A percentile compares a stretch with the other conserved stretches of the same genome.
Conservation (phyloP, 495 filamentous ascomycete genomes). For the Clohesyomyces aquaticus region DNA sequence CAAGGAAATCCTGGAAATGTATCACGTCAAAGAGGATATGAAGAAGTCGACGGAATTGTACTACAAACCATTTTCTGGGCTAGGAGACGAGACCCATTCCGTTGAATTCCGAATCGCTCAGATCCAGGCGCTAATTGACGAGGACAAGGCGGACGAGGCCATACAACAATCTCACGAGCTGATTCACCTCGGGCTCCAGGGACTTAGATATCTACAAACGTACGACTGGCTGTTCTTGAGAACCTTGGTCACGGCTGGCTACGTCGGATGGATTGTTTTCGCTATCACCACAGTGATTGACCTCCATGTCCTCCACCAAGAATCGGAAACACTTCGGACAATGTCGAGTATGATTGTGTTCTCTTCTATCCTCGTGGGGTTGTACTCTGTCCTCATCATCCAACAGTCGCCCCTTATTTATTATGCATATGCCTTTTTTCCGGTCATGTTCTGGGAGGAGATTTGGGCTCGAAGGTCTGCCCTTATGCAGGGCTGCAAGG, state of each 20-base stretch:
- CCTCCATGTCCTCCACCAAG: constrained; percentile 80
- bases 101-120: constrained; percentile 68
- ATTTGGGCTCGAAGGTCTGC: constrained; percentile 79
- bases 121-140: constrained; percentile 69
- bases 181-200: constrained; percentile 76
- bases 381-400: constrained; percentile 78
- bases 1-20: constrained; percentile 91
- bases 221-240: constrained; percentile 98
- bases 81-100: constrained; percentile 65
- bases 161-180: constrained; percentile 75
- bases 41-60: constrained; percentile 75
- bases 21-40: constrained; percentile 87
- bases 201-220: constrained; percentile 91
- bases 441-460: constrained; percentile 95
- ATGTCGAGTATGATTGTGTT: constrained; percentile 66
- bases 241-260: constrained; percentile 89
- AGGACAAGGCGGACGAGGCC: constrained; percentile 68
- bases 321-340: constrained; percentile 67
- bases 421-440: constrained; percentile 91
- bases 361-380: constrained; percentile 68
- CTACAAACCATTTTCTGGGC: constrained; percentile 70
- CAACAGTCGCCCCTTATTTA: constrained; percentile 83
- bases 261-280: constrained; percentile 95
- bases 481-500: constrained; percentile 66
- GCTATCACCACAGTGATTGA: constrained; percentile 90